These are phyloP conservation scores for Talaromyces adpressus DNA, from an alignment of 495 filamentous ascomycete genomes.

Conservation along the genomic window DNA sequence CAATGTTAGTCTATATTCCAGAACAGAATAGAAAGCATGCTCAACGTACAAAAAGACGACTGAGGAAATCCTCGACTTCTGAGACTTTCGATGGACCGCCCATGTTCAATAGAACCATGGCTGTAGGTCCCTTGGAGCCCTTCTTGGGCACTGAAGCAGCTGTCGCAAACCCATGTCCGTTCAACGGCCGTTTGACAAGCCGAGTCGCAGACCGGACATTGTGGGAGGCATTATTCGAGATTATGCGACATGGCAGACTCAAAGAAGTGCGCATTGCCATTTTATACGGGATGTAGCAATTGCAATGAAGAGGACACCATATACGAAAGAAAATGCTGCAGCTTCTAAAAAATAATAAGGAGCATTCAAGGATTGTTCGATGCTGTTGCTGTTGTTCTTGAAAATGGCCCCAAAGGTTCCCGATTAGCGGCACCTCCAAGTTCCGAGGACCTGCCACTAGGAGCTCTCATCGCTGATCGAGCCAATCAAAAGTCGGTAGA, in stretches of 20 bases:
- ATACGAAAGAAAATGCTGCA: not conserved
- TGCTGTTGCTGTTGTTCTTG: not conserved
- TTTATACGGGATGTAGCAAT: not conserved
- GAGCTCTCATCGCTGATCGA: not conserved
- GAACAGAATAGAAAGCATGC: not conserved
- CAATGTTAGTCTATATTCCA: not conserved
- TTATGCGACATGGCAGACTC: constrained; percentile 23
- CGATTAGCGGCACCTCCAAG: not conserved
- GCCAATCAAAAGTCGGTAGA: not conserved
- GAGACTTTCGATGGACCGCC: constrained; percentile 84
- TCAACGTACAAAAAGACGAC: constrained; percentile 73
- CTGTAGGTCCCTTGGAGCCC: constrained; percentile 65
- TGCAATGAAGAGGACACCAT: not conserved
- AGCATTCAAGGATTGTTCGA: not conserved
- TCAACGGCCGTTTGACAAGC: constrained; percentile 10
- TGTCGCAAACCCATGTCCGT: constrained; percentile 48
- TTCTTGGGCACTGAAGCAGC: constrained; percentile 63
- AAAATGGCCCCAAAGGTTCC: not conserved
- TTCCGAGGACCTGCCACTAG: not conserved
- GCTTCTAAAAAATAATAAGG: not conserved
- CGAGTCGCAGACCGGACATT: constrained; percentile 6
- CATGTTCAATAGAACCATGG: constrained; percentile 99
- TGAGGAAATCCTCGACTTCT: constrained; percentile 90
- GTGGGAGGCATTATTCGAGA: not conserved
- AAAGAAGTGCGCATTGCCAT: constrained; percentile 35